These are phyloP conservation scores for Thermothielavioides terrestris DNA, from an alignment of 495 filamentous ascomycete species.

Conservation along the genomic window DNA sequence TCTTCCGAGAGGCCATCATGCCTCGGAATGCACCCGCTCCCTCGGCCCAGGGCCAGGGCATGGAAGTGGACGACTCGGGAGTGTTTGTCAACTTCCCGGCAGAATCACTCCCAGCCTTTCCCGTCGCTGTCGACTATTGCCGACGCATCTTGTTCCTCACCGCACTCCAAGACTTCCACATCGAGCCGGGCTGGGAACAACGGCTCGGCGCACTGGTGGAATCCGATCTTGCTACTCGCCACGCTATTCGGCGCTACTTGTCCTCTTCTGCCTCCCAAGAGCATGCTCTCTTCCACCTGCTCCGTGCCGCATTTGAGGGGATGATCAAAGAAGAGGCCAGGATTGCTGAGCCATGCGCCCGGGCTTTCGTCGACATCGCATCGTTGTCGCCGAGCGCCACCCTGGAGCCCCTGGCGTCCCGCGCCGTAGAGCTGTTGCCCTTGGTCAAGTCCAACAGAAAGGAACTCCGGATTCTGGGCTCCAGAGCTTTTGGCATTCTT, in stretches of 20 bases:
- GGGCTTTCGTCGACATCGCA: slow-evolving; percentile 57
- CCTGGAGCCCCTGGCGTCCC: slow-evolving; percentile 41
- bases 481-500: slow-evolving; percentile 70
- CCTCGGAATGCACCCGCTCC: slow-evolving; percentile 13
- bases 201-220: slow-evolving; percentile 62
- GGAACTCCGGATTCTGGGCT: slow-evolving; percentile 51
- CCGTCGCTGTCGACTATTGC: slow-evolving; percentile 59
- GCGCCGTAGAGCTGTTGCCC: slow-evolving; percentile 43
- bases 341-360: slow-evolving; percentile 46
- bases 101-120: slow-evolving; percentile 45
- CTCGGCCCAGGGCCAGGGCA: not conserved
- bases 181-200: slow-evolving; percentile 79
- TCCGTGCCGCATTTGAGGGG: slow-evolving; percentile 50
- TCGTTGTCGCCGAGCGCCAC: slow-evolving; percentile 49
- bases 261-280: slow-evolving; percentile 14
- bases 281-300: slow-evolving; percentile 31
- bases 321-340: slow-evolving; percentile 42
- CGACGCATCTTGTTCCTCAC: slow-evolving; percentile 65
- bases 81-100: slow-evolving; percentile 37
- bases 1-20: slow-evolving; percentile 36
- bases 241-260: slow-evolving; percentile 46
- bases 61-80: slow-evolving; percentile 29
- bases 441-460: slow-evolving; percentile 61
- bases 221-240: slow-evolving; percentile 53
- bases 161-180: slow-evolving; percentile 52